phyloP scores from a whole-genome alignment of 352 stramenopile species.

The Nothophytophthora sp. region DNA sequence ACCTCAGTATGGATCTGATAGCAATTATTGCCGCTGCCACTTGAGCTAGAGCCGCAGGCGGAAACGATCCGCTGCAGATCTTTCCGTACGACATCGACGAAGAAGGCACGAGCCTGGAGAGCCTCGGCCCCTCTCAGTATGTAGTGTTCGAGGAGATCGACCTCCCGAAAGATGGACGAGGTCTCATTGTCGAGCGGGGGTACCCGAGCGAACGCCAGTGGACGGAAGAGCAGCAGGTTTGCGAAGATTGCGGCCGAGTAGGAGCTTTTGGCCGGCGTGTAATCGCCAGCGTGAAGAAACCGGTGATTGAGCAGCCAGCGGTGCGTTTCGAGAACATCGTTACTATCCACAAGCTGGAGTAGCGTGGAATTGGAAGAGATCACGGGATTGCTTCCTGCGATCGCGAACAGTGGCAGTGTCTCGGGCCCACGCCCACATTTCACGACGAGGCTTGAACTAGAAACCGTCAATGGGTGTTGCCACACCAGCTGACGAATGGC shows the following conservation, averaged over 20 bases:
- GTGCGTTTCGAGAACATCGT: slow-evolving; percentile 11
- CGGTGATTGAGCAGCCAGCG: slow-evolving; percentile 22
- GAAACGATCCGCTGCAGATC: slow-evolving; percentile 30
- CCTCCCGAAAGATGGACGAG: neutral
- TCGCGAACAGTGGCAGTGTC: slow-evolving; percentile 4
- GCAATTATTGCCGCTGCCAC: neutral
- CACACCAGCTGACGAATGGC: slow-evolving; percentile 35
- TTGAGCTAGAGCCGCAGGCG: neutral
- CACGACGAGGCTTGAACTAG: too few species aligned
- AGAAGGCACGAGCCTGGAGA: slow-evolving; percentile 34
- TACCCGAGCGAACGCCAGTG: slow-evolving; percentile 10
- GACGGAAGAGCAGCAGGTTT: slow-evolving; percentile 28
- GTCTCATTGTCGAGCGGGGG: neutral
- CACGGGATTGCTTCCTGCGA: slow-evolving; percentile 1
- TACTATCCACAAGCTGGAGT: slow-evolving; percentile 9
- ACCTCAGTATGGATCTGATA: slow-evolving; percentile 8
- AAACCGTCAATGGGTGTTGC: too few species aligned
- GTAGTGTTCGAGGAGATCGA: slow-evolving; percentile 43
- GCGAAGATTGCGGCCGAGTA: slow-evolving; percentile 34
- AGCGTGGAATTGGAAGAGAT: slow-evolving; percentile 23
- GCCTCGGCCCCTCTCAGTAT: slow-evolving; percentile 39
- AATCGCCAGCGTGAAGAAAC: slow-evolving; percentile 20
- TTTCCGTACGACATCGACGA: slow-evolving; percentile 36
- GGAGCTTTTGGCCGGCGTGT: slow-evolving; percentile 39
- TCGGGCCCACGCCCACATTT: too few species aligned